These are phyloP conservation scores for Daldinia decipiens DNA, from an alignment of 495 filamentous ascomycete species.

Conservation along the genomic window DNA sequence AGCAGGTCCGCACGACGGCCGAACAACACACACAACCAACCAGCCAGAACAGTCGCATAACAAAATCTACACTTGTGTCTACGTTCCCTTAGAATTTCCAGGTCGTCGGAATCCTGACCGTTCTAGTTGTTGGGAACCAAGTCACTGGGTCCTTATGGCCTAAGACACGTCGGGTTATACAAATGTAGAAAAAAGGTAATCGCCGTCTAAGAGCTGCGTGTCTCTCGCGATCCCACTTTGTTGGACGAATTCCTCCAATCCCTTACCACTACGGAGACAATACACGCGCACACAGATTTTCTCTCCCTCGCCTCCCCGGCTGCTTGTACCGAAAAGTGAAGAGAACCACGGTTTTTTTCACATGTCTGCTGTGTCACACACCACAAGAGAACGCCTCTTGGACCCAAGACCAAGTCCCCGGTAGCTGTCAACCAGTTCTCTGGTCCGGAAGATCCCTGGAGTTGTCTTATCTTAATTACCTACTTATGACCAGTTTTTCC, in stretches of 20 bases:
- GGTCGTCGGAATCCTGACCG: slow-evolving; percentile 22
- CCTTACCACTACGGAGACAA: slow-evolving; percentile 33
- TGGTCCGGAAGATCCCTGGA: slow-evolving; percentile 43
- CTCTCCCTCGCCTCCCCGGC: slow-evolving; percentile 29
- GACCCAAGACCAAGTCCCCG: slow-evolving; percentile 46
- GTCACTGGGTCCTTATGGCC: slow-evolving; percentile 14
- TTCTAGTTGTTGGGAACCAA: slow-evolving; percentile 12
- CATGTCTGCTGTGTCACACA: slow-evolving; percentile 44
- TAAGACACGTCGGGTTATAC: slow-evolving; percentile 45
- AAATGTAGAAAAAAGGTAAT: slow-evolving; percentile 36
- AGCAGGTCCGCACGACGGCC: slow-evolving; percentile 39
- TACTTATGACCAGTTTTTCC: slow-evolving; percentile 12
- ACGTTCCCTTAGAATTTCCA: slow-evolving; percentile 20
- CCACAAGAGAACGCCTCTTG: slow-evolving; percentile 44
- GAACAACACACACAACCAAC: slow-evolving; percentile 26
- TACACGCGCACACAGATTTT: slow-evolving; percentile 35
- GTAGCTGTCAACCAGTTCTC: slow-evolving; percentile 45
- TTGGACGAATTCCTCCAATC: slow-evolving; percentile 40
- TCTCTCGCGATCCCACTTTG: slow-evolving; percentile 42
- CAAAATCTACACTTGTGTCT: slow-evolving; percentile 19
- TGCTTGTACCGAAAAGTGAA: slow-evolving; percentile 40
- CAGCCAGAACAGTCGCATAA: slow-evolving; percentile 36
- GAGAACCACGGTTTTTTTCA: slow-evolving; percentile 38
- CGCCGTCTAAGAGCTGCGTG: slow-evolving; percentile 36
- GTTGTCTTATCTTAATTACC: slow-evolving; percentile 39